Evolutionary conservation across 805 yeast genomes (phyloP).

Genomic region (Nakazawaea pomicola): DNA sequence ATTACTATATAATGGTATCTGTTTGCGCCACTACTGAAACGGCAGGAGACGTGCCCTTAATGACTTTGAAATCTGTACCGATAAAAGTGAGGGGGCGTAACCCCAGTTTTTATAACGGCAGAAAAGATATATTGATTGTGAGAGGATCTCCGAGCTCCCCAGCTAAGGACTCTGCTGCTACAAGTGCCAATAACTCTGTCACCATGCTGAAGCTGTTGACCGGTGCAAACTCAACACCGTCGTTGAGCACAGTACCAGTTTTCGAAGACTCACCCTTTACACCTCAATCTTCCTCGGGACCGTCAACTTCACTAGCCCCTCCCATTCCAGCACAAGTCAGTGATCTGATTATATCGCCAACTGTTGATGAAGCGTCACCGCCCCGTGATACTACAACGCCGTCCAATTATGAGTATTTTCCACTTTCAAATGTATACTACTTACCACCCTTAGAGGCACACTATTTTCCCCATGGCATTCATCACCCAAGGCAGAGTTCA

Average conservation of each 20-base stretch:
- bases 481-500: constrained; percentile 22
- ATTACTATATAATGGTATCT: constrained; percentile 30
- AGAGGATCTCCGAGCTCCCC: constrained; percentile 12
- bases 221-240: too few species aligned
- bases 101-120: constrained; percentile 53
- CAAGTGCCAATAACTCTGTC: too few species aligned
- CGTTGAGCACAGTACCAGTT: too few species aligned
- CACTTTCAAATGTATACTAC: constrained; percentile 39
- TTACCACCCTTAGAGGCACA: constrained; percentile 44
- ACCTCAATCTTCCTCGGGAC: too few species aligned
- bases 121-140: constrained; percentile 41
- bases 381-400: neutral
- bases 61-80: constrained; percentile 30
- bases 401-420: constrained; percentile 34
- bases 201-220: too few species aligned
- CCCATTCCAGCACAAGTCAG: too few species aligned
- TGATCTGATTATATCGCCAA: too few species aligned
- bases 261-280: too few species aligned
- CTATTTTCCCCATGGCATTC: constrained; percentile 44
- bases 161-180: too few species aligned
- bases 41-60: constrained; percentile 2
- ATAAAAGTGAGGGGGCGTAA: constrained; percentile 58
- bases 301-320: too few species aligned
- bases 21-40: constrained; percentile 9
- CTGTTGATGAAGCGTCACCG: too few species aligned